Evolutionary conservation across 805 yeast species (phyloP), one percentile per base, ranked within the genome.

Genomic region (Torulaspora indica): DNA sequence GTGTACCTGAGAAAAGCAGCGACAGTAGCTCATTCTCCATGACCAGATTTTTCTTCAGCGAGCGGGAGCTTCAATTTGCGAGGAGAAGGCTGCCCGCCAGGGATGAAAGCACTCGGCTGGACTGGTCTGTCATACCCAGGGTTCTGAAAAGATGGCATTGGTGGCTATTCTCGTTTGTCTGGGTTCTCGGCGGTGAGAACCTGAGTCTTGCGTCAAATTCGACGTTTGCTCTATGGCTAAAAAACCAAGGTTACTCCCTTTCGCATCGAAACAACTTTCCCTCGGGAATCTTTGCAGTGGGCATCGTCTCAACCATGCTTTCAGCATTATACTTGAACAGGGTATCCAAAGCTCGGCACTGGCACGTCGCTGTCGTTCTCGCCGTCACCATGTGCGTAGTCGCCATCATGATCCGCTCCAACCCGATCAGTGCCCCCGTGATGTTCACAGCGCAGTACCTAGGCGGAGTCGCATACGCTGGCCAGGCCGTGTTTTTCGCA

Each of bases 401-500:
- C 1, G 62, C 82, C 0, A 70, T 77, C n/a, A 56, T 78, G 63
- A 64, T 76, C 5, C 54, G 73, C 5, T 53, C 70, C 1, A 60
- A 61, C 8, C 81, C 82, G 2, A 43, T 69, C 5, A 52, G 57
- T 7, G 61, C 66, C 7, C 37, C 53, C 0, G 59, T 64, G 1
- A 75, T 75, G 48, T 78, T 77, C 55, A 69, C 75, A 12, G 79
- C 81, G 1, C 82, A 78, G 41, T 78, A 77, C 48, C 44, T 78
- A 2, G 70, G 79, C 30, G 83, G 82, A 10, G 55, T 74, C 12
- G 58, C 79, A 0, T 78, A 72, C 51, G 78, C 82, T 28, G 82
- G 81, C 3, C 84, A 79, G 48, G 75, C 85, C 0, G 69, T 75
- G 0, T 75, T 76, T 57, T 76, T 80, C 40, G 76, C 83, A 0